Conservation (phyloP, 108 stramenopile species). For the Pseudonitzschia pungens region DNA sequence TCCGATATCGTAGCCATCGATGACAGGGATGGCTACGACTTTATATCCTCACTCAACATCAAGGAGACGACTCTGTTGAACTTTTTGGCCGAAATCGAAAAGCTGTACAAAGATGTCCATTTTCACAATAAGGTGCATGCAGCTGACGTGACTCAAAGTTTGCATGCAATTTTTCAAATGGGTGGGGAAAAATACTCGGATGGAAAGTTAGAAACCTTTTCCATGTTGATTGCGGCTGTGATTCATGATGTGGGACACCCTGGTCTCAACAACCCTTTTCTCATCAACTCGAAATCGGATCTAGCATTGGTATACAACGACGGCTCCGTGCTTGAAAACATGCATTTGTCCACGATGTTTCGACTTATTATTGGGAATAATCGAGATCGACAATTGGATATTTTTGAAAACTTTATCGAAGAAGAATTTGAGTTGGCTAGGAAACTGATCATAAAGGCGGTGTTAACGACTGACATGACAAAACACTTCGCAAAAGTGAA, state of each 20-base stretch:
- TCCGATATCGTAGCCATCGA: background rate
- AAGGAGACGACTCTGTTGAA: constrained; percentile 31
- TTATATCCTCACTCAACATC: constrained; percentile 37
- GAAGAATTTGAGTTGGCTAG: constrained; percentile 33
- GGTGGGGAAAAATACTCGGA: constrained; percentile 32
- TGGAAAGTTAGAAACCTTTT: constrained; percentile 39
- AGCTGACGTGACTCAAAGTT: constrained; percentile 61
- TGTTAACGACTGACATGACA: constrained; percentile 66
- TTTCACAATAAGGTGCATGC: constrained; percentile 68
- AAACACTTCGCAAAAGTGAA: constrained; percentile 49
- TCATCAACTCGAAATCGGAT: constrained; percentile 52
- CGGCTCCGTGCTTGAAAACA: constrained; percentile 70
- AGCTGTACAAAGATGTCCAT: constrained; percentile 44
- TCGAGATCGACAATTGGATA: constrained; percentile 17
- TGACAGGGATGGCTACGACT: constrained; percentile 39
- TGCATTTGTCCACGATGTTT: constrained; percentile 62
- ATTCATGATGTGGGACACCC: constrained; percentile 88
- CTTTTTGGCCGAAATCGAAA: constrained; percentile 41
- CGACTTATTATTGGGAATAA: constrained; percentile 33
- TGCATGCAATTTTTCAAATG: constrained; percentile 50
- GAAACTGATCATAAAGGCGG: constrained; percentile 41
- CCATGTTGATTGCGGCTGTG: constrained; percentile 60
- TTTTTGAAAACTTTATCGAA: constrained; percentile 28
- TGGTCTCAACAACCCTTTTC: constrained; percentile 79
- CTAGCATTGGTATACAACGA: constrained; percentile 81